Evolutionary conservation across 1,139 yeast genomes (phyloP), one percentile per base, ranked within the genome.

Genomic region (Debaryomyces robertsiae): DNA sequence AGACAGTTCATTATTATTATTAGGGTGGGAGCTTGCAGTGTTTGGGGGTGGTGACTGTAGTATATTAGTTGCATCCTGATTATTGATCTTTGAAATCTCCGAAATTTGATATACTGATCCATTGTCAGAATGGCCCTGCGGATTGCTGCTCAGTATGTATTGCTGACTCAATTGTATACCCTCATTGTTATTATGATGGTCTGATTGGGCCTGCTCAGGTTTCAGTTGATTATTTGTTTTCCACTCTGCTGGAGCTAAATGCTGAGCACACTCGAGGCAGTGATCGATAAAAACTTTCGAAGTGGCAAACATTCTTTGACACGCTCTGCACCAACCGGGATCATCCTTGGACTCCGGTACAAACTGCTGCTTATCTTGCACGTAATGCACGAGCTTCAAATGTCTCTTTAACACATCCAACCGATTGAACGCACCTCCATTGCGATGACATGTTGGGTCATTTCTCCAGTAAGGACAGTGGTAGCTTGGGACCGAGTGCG

Each of bases 391-490:
- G 39, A 84, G 66, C 43, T 77, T 71, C 43, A 84, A 64, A 57
- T 84, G 91, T 38, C 91, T 69, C 49, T 83, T 84, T 46, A 84
- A 63, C 24, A 84, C 90, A 51, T 84, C 91, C 43, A 82, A 63
- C 38, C 91, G 65, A 51, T 79, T 80, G 59, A 84, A 84, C 0
- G 85, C 77, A 3, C 90, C 90, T 9, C 84, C 86, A 47, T 82
- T 82, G 39, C 84, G 70, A 56, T 83, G 91, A 55, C 90, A 84
- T 2, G 85, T 77, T 2, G 82, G 79, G 47, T 81, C 85, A 34
- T 72, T 66, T 40, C 70, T 69, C 84, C 85, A 82, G 58, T 74
- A 84, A 1, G 93, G 91, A 56, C 93, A 84, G 48, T 77, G 81
- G 54, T 80, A 81, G 46, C 71, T 73, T 1, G 90, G 90, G 32